A percentile compares a stretch with the other conserved stretches of the same genome.
phyloP scores from a whole-genome alignment of 441 rosid species.

The Populus tomentosa region DNA sequence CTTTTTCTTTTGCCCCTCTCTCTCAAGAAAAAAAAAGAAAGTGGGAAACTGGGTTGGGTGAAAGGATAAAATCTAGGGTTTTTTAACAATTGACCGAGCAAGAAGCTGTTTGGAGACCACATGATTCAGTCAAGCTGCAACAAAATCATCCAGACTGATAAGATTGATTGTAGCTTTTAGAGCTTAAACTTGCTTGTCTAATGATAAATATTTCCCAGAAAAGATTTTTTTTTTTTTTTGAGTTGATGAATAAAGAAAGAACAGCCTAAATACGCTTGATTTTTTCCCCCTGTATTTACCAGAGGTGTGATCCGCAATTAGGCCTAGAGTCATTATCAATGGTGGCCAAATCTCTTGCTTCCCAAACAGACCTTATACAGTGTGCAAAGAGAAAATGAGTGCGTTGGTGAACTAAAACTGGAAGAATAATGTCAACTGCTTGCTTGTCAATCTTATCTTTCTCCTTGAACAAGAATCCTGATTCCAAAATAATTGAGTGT shows the following conservation, averaged over 20 bases:
- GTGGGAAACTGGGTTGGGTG: slow-evolving; percentile 42
- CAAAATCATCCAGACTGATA: background rate
- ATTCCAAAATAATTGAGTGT: slow-evolving; percentile 12
- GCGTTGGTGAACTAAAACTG: slow-evolving; percentile 7
- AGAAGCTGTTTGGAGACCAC: slow-evolving; percentile 18
- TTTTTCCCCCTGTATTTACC: background rate
- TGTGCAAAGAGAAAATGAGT: background rate
- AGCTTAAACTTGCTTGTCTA: background rate
- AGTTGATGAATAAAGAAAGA: background rate
- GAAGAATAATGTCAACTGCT: slow-evolving; percentile 21
- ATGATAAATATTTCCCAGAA: background rate
- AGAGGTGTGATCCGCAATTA: slow-evolving; percentile 7
- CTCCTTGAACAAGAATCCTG: slow-evolving; percentile 3
- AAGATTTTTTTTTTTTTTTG: background rate
- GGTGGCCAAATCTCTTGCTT: slow-evolving; percentile 8
- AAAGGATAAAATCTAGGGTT: slow-evolving; percentile 23
- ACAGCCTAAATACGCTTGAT: background rate
- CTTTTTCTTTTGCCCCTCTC: background rate
- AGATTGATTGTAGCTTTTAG: background rate
- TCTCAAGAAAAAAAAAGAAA: background rate
- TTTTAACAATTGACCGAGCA: slow-evolving; percentile 24
- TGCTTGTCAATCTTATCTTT: slow-evolving; percentile 8
- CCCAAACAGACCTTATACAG: slow-evolving; percentile 5
- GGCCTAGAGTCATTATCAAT: slow-evolving; percentile 17
- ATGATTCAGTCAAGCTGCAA: slow-evolving; percentile 22